Percentiles rank a stretch among this genome's conserved stretches.
Evolutionary conservation across 352 stramenopile species (phyloP).

Genomic region (Phytophthora ramorum): DNA sequence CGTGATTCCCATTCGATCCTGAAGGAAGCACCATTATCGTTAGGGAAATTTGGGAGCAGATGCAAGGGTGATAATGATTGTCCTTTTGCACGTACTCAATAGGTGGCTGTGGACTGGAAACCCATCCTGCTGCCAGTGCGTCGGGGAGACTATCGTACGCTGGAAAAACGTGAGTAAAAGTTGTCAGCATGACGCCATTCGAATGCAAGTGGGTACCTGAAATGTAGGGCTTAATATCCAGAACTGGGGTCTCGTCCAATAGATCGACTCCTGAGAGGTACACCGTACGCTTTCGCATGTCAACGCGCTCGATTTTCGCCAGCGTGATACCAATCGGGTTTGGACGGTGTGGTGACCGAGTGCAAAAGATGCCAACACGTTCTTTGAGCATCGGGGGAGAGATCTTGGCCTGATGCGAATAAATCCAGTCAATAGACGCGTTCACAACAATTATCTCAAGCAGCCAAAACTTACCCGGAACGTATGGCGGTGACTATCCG

Average conservation of each 20-base stretch:
- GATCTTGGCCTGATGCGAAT: conserved; percentile 62
- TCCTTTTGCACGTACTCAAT: conserved; percentile 41
- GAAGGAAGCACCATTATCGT: neutral
- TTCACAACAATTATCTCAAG: neutral
- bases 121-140: conserved; percentile 48
- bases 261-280: conserved; percentile 92
- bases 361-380: conserved; percentile 95
- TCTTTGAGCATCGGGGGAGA: conserved; percentile 74
- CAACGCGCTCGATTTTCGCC: conserved; percentile 88
- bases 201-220: conserved; percentile 46
- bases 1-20: conserved; percentile 60
- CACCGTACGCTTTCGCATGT: conserved; percentile 64
- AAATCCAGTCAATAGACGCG: neutral
- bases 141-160: conserved; percentile 62
- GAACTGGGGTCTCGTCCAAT: conserved; percentile 96
- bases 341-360: conserved; percentile 96
- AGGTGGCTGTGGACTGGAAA: conserved; percentile 43
- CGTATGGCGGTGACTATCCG: conserved; percentile 79
- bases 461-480: conserved; percentile 41
- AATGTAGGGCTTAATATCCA: conserved; percentile 99
- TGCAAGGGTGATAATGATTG: neutral
- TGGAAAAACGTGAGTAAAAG: conserved; percentile 15
- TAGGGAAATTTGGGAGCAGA: neutral
- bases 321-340: conserved; percentile 95
- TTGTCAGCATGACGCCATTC: neutral